Evolutionary conservation across 1,284 basidiomycete genomes (phyloP).

Genomic region (Polyporus tsugae): DNA sequence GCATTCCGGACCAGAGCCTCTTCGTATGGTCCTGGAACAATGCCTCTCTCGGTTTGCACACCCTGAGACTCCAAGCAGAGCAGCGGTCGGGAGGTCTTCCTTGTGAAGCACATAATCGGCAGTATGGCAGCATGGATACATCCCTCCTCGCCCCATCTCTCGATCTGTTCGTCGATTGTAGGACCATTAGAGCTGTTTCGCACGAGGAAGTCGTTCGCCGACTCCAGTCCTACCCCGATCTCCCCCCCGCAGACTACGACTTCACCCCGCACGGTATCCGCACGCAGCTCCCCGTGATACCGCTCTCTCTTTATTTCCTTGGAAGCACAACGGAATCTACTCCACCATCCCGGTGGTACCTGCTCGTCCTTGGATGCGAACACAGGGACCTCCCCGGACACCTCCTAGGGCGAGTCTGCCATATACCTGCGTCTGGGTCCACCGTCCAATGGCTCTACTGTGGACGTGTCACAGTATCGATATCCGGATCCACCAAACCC

Average conservation of each 20-base stretch:
- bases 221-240: neutral
- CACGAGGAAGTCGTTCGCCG: neutral
- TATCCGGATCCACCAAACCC: neutral
- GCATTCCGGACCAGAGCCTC: neutral
- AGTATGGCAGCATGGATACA: neutral
- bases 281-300: neutral
- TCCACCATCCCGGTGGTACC: neutral
- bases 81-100: neutral
- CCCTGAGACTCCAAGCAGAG: neutral
- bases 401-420: neutral
- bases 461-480: neutral
- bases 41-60: neutral
- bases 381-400: neutral
- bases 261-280: constrained; percentile 1
- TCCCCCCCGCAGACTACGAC: neutral
- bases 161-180: neutral
- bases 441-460: neutral
- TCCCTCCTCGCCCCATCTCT: neutral
- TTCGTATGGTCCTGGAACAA: neutral
- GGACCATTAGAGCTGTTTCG: neutral
- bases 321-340: neutral
- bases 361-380: constrained; percentile 1
- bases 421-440: neutral
- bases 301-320: neutral
- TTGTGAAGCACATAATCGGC: neutral